Evolutionary conservation across 768 basidiomycete genomes (phyloP), one percentile per base, ranked within the genome.

Genomic region (Tylopilus vinaceipallidus): DNA sequence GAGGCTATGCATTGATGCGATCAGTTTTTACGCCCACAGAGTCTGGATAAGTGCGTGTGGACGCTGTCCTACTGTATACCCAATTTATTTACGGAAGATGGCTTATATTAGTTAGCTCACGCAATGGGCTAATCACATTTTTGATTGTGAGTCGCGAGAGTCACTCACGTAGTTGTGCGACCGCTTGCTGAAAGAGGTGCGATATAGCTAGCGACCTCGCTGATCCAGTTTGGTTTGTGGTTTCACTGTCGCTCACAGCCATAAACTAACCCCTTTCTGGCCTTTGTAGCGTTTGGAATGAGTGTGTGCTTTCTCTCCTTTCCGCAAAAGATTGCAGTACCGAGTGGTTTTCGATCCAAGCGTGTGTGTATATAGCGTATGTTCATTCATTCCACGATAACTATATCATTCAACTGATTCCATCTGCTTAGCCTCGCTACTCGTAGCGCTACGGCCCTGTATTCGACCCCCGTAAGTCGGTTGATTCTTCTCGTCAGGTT

Each of bases 1-100:
- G 41, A n/a, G 6, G 2, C 12, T n/a, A 26, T 29, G 27, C 6
- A 29, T n/a, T 48, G 11, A 34, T 13, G 16, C n/a, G 13, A 17
- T 14, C 9, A 57, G 55, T 12, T 57, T 57, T 20, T 57, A 52
- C 17, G 42, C 49, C 6, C 55, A 56, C 6, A 30, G 54, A 26
- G 11, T 57, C 6, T 56, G 54, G 54, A 56, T 56, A 38, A 53
- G 56, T 57, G 22, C 38, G 50, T 37, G 16, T 3, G 5, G 7
- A 8, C 1, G 6, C 9, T 4, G 29, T 23, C 3, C 14, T 29
- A 6, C 14, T 1, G 1, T n/a, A 7, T 22, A 3, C 24, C 16
- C 34, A 12, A 39, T 20, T n/a, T n/a, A n/a, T n/a, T n/a, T n/a
- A n/a, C n/a, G n/a, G 4, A 20, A 30, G 9, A 7, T 7, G 34